Base-by-base conservation (phyloP, 2,329 filamentous ascomycete species). In the Verticillium nubilum region DNA sequence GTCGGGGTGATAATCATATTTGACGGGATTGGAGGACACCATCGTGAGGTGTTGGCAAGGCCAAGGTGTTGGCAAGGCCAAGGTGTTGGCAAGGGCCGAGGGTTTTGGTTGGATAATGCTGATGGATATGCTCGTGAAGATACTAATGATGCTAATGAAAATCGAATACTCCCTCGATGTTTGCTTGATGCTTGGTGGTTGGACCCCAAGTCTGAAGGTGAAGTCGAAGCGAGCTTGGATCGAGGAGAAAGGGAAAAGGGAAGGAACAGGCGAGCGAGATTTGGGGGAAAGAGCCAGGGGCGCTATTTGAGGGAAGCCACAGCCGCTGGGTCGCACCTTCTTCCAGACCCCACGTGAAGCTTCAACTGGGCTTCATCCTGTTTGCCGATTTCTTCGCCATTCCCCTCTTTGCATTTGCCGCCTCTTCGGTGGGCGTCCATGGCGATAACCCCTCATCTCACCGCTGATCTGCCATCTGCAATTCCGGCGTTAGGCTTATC, bases 231-330 rank as follows among this genome's bases (percentile, higher is more conserved):
- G 17, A 37, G 35, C 35, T 23, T 50, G 42, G 42, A 50, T 50
- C 61, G 61, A 53, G 35, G 12, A 13, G 13, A 15, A 7, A 2
- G 2, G 7, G 17, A 17, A 15, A 56, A 56, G n/a, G 35, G 27
- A 28, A 60, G 26, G 61, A 58, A 54, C 61, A 52, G 27, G 59
- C 55, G 31, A 63, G 52, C 54, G 53, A 55, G 31, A 50, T 50
- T 19, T 50, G 42, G 42, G 19, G 42, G 42, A 26, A 50, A 26
- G n/a, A 9, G 19, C 19, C 42, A 23, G 42, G 42, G 42, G 42
- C n/a, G 42, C 19, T 50, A 50, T 50, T 50, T 50, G 42, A 50
- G 42, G 42, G 42, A 50, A 50, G 42, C 19, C 42, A 50, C 42
- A 50, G 19, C 42, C 42, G 42, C 12, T n/a, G 15, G 19, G 19